Evolutionary conservation across 768 basidiomycete species (phyloP).

Genomic region (Hericium alpestre): DNA sequence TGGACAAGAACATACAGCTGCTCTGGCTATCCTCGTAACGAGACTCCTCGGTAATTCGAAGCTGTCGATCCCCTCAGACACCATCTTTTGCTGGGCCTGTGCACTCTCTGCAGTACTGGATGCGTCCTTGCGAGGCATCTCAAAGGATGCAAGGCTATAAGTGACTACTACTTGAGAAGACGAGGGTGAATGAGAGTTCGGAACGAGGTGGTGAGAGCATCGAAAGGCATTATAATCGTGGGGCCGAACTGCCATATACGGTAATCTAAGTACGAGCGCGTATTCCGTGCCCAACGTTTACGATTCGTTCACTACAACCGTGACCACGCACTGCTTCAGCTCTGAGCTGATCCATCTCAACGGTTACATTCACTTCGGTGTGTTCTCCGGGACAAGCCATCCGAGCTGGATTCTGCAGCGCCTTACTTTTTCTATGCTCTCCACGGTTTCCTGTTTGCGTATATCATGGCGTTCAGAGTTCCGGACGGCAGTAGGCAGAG

Average conservation of each 20-base stretch:
- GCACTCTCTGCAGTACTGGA: slow-evolving; percentile 48
- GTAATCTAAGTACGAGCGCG: too few relatives aligned
- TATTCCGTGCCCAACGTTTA: too few relatives aligned
- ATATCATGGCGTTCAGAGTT: neutral
- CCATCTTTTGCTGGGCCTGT: slow-evolving; percentile 68
- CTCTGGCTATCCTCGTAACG: slow-evolving; percentile 78
- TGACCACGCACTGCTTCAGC: too few relatives aligned
- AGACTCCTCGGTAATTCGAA: slow-evolving; percentile 79
- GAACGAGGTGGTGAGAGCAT: neutral
- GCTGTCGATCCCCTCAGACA: slow-evolving; percentile 80
- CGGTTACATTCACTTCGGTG: too few relatives aligned
- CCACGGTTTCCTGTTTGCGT: neutral
- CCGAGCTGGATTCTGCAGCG: too few relatives aligned
- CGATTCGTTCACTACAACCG: too few relatives aligned
- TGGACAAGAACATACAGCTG: slow-evolving; percentile 42
- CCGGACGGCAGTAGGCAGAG: neutral
- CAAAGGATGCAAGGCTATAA: too few relatives aligned
- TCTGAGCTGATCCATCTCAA: too few relatives aligned
- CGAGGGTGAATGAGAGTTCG: neutral
- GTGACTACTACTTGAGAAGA: neutral
- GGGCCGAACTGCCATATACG: too few relatives aligned
- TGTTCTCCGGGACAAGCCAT: too few relatives aligned
- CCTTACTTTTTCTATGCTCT: neutral
- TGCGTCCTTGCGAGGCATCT: slow-evolving; percentile 66
- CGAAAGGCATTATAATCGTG: too few relatives aligned